Percentiles rank a stretch among this genome's conserved stretches.
phyloP scores from a whole-genome alignment of 1,139 yeast genomes.

The Suhomyces bolitotheri region DNA sequence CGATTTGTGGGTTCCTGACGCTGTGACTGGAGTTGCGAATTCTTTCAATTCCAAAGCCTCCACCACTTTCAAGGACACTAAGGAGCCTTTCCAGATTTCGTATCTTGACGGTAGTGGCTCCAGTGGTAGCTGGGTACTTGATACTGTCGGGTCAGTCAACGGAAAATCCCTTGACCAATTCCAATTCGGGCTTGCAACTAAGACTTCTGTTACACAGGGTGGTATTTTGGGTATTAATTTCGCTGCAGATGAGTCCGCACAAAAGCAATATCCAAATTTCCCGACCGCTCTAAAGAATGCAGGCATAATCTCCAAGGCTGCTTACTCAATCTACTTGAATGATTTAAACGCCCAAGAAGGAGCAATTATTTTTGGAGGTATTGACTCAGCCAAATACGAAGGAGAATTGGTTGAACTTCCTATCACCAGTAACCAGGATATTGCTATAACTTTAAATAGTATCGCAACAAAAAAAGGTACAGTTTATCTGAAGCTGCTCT shows the following conservation, averaged over 20 bases:
- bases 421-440: constrained; percentile 12
- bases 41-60: constrained; percentile 8
- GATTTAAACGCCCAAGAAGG: constrained; percentile 15
- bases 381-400: constrained; percentile 21
- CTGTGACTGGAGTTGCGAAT: not conserved
- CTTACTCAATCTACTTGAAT: constrained; percentile 25
- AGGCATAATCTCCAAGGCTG: constrained; percentile 21
- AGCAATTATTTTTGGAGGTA: constrained; percentile 22
- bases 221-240: constrained; percentile 21
- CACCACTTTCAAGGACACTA: constrained; percentile 7
- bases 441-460: constrained; percentile 7
- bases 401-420: too few relatives aligned
- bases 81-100: constrained; percentile 13
- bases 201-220: constrained; percentile 18
- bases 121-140: constrained; percentile 20
- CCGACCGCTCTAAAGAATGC: constrained; percentile 23
- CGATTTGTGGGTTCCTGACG: constrained; percentile 20
- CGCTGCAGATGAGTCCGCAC: not conserved
- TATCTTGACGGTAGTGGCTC: constrained; percentile 20
- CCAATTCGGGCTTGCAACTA: constrained; percentile 23
- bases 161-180: constrained; percentile 23
- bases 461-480: too few relatives aligned
- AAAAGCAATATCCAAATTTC: constrained; percentile 19
- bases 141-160: constrained; percentile 14
- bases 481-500: not conserved